phyloP scores from a whole-genome alignment of 1,284 basidiomycete species.

The Boletus semigastroideus region DNA sequence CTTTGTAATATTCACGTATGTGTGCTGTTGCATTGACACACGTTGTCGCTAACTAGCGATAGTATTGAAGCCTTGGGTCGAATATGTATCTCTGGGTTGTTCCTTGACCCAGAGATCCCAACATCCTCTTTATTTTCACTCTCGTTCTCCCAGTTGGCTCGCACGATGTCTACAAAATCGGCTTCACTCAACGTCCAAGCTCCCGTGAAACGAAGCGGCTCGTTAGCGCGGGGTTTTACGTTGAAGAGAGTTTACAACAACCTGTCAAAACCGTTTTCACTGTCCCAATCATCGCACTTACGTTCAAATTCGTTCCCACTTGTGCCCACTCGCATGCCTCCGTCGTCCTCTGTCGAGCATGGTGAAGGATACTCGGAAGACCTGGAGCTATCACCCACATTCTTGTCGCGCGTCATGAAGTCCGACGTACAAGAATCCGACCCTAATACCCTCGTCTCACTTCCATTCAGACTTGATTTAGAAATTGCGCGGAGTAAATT shows the following conservation, averaged over 20 bases:
- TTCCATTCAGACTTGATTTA: conserved; percentile 70
- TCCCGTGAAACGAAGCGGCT: conserved; percentile 17
- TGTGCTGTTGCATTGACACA: conserved; percentile 17
- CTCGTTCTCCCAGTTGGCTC: conserved; percentile 39
- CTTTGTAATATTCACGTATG: conserved; percentile 87
- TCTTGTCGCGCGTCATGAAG: conserved; percentile 47
- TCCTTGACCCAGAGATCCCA: conserved; percentile 84
- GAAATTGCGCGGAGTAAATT: conserved; percentile 53
- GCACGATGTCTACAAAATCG: conserved; percentile 20
- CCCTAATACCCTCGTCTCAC: conserved; percentile 42
- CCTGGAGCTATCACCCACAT: conserved; percentile 40
- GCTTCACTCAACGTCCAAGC: not conserved
- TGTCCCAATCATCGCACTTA: conserved; percentile 26
- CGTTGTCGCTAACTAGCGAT: not conserved
- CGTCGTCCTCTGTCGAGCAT: not conserved
- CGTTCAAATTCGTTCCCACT: conserved; percentile 5
- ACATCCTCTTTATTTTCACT: conserved; percentile 54
- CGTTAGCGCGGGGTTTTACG: conserved; percentile 31
- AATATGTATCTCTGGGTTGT: conserved; percentile 88
- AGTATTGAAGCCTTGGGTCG: conserved; percentile 87
- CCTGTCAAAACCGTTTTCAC: conserved; percentile 35
- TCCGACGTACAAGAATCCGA: conserved; percentile 41
- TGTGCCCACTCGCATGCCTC: not conserved
- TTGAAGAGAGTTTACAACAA: conserved; percentile 32
- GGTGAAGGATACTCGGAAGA: not conserved